A percentile compares a stretch with the other conserved stretches of the same genome.
phyloP scores from a whole-genome alignment of 805 yeast genomes.

The Candida oleophila region DNA sequence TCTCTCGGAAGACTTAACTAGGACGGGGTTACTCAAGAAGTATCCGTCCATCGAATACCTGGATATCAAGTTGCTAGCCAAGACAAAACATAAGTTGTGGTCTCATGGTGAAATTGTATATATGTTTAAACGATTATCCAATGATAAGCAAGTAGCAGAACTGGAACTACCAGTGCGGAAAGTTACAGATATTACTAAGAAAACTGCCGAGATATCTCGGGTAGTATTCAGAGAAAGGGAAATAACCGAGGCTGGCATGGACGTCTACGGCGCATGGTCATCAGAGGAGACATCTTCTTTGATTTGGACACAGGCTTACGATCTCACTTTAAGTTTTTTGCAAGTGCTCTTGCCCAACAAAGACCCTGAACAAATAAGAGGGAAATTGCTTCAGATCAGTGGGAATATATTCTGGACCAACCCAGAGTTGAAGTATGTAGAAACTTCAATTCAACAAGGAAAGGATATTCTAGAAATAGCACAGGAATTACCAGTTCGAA shows the following conservation, averaged over 20 bases:
- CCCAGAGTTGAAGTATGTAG: background rate
- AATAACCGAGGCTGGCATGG: background rate
- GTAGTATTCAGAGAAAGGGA: background rate
- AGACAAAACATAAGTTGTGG: background rate
- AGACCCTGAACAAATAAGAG: background rate
- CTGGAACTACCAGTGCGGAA: background rate
- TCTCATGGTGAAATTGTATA: background rate
- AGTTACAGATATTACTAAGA: background rate
- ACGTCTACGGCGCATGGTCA: constrained; percentile 3
- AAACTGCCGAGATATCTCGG: background rate
- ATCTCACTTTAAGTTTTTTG: background rate
- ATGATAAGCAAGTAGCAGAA: background rate
- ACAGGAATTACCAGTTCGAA: background rate
- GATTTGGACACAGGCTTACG: background rate
- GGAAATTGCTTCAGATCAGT: constrained; percentile 3
- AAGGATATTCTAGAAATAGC: background rate
- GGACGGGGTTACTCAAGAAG: background rate
- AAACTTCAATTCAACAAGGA: background rate
- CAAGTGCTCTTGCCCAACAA: background rate
- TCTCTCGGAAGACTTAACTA: background rate
- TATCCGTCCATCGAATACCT: background rate
- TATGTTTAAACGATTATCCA: background rate
- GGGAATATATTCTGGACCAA: constrained; percentile 3
- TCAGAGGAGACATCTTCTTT: background rate
- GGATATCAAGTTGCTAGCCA: background rate